Conservation (phyloP, 1,139 yeast species). For the Magnusiomyces suaveolens region DNA sequence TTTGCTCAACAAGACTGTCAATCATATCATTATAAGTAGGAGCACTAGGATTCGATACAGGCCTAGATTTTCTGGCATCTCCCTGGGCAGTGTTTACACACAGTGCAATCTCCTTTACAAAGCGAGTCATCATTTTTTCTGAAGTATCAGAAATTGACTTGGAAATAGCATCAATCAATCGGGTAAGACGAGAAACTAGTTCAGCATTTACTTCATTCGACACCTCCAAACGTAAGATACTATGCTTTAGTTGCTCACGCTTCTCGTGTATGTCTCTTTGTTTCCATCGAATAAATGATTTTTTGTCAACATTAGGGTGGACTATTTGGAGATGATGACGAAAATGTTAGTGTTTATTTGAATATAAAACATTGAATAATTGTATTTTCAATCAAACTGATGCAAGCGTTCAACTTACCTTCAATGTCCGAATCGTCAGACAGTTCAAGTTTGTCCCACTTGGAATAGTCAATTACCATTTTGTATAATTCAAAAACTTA, state of each 20-base stretch:
- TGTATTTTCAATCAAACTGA: no score
- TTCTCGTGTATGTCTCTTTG: slow-evolving; percentile 96
- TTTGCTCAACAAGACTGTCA: slow-evolving; percentile 71
- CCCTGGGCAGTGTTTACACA: slow-evolving; percentile 19
- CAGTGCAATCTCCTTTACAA: slow-evolving; percentile 6
- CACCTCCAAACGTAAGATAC: slow-evolving; percentile 63
- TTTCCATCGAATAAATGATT: slow-evolving; percentile 88
- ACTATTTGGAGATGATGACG: slow-evolving; percentile 35
- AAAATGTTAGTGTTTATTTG: background rate
- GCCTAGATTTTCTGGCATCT: slow-evolving; percentile 24
- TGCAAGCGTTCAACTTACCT: no score
- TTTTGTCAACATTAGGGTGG: slow-evolving; percentile 95
- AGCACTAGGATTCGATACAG: slow-evolving; percentile 32
- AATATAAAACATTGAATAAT: background rate
- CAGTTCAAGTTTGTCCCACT: slow-evolving; percentile 93
- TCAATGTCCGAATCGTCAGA: slow-evolving; percentile 95
- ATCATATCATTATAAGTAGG: slow-evolving; percentile 90
- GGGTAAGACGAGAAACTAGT: slow-evolving; percentile 63
- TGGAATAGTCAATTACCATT: slow-evolving; percentile 72
- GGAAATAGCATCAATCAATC: slow-evolving; percentile 37
- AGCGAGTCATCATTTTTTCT: background rate
- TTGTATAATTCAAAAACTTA: background rate
- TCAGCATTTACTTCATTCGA: slow-evolving; percentile 71
- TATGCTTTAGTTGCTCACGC: slow-evolving; percentile 67
- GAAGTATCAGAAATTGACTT: slow-evolving; percentile 4